Evolutionary conservation across 2,329 filamentous ascomycete species (phyloP).

Genomic region (Zasmidium citrigriseum): DNA sequence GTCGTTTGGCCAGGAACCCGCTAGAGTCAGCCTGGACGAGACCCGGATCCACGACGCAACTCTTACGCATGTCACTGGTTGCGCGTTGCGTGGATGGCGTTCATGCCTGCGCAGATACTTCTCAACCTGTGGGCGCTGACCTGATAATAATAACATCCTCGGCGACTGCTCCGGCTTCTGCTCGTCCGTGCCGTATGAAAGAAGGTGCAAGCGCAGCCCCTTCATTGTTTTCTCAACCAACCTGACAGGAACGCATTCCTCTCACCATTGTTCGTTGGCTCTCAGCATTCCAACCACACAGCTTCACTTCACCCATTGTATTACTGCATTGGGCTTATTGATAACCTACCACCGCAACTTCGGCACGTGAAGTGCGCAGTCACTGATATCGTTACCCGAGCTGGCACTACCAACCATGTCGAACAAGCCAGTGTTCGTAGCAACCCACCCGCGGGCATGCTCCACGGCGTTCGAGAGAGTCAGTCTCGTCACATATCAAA

Average conservation of each 20-base stretch:
- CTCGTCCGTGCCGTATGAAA: background rate
- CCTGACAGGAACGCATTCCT: background rate
- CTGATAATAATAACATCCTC: background rate
- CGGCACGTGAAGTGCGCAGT: background rate
- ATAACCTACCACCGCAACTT: background rate
- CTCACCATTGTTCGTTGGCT: background rate
- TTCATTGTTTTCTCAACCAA: background rate
- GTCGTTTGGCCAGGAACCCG: background rate
- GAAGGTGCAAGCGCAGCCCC: background rate
- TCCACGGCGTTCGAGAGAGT: conserved; percentile 97
- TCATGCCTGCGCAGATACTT: background rate
- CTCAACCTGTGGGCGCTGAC: conserved; percentile 9
- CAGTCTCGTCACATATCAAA: conserved; percentile 37
- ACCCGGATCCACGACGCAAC: background rate
- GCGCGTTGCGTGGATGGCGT: background rate
- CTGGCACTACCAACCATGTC: conserved; percentile 57
- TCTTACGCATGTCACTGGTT: background rate
- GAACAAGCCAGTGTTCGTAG: conserved; percentile 82
- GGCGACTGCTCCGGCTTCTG: conserved; percentile 1
- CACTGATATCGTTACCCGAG: background rate
- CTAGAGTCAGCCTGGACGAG: background rate
- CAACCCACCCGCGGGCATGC: conserved; percentile 90
- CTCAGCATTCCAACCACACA: background rate
- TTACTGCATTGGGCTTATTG: background rate
- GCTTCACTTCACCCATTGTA: background rate